Conservation (phyloP, 805 yeast species). For the Hanseniaspora taiwanica region DNA sequence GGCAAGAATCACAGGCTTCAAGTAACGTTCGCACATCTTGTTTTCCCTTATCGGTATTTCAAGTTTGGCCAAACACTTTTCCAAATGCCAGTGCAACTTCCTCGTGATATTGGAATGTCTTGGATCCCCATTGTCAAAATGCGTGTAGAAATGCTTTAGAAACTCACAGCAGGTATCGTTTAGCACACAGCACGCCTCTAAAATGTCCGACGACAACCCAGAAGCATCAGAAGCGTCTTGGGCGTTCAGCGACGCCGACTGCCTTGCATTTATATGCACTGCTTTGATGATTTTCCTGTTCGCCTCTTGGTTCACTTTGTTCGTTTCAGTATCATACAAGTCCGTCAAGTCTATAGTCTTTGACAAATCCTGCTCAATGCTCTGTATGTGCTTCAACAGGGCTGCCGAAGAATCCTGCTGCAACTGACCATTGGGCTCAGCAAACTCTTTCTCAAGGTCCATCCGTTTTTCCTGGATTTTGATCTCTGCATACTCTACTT, state of each 20-base stretch:
- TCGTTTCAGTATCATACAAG: constrained; percentile 10
- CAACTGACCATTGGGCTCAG: constrained; percentile 11
- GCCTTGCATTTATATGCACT: constrained; percentile 41
- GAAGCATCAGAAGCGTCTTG: neutral
- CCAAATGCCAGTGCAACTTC: constrained; percentile 34
- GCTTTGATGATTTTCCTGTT: constrained; percentile 32
- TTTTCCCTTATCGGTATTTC: constrained; percentile 29
- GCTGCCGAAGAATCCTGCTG: constrained; percentile 5
- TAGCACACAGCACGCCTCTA: constrained; percentile 43
- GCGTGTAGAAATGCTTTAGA: constrained; percentile 61
- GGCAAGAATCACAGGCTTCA: constrained; percentile 5
- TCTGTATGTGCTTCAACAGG: constrained; percentile 6
- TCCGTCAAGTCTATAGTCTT: constrained; percentile 17
- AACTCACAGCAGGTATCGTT: constrained; percentile 69
- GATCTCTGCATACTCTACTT: constrained; percentile 41
- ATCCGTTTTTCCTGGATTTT: constrained; percentile 18
- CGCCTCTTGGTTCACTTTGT: constrained; percentile 16
- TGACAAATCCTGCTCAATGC: constrained; percentile 10
- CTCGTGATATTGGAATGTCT: constrained; percentile 31
- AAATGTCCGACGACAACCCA: constrained; percentile 10
- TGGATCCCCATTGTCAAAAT: constrained; percentile 37
- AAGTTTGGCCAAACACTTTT: constrained; percentile 37
- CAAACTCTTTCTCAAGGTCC: constrained; percentile 10
- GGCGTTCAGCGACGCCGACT: constrained; percentile 23
- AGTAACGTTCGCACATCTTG: neutral